These are phyloP conservation scores for Botrytis fabae DNA, from an alignment of 2,329 filamentous ascomycete species.

Conservation along the genomic window DNA sequence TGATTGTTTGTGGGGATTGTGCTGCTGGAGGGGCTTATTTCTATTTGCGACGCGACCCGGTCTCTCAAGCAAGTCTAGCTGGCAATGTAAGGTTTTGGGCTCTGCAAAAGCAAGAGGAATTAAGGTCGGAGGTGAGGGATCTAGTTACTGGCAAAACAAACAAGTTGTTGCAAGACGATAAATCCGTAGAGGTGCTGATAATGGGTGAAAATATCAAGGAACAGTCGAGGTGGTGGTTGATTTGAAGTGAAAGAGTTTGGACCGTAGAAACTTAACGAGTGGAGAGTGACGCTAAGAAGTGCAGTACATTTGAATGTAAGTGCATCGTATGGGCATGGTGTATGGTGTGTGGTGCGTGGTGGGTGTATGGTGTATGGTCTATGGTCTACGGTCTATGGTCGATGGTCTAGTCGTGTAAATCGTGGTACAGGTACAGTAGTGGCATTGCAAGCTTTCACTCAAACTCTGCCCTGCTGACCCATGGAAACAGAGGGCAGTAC, in stretches of 20 bases:
- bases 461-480: conserved; percentile 17
- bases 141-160: conserved; percentile 1
- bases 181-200: neutral
- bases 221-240: neutral
- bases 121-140: neutral
- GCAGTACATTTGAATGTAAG: neutral
- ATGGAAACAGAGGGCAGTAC: conserved; percentile 1
- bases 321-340: neutral
- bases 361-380: neutral
- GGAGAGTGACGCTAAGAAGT: conserved; percentile 11
- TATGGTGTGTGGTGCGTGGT: too few species aligned
- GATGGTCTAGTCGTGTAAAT: neutral
- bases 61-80: conserved; percentile 4
- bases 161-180: neutral
- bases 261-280: conserved; percentile 11
- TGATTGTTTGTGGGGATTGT: conserved; percentile 20
- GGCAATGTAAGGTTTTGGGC: neutral
- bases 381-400: neutral
- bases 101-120: conserved; percentile 7
- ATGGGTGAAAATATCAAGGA: conserved; percentile 7
- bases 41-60: conserved; percentile 19
- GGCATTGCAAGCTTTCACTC: conserved; percentile 3
- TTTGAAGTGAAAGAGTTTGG: conserved; percentile 10
- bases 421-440: neutral
- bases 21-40: conserved; percentile 18